Evolutionary conservation across 257 asterid species (phyloP).

Genomic region (Schizonepeta tenuifolia): DNA sequence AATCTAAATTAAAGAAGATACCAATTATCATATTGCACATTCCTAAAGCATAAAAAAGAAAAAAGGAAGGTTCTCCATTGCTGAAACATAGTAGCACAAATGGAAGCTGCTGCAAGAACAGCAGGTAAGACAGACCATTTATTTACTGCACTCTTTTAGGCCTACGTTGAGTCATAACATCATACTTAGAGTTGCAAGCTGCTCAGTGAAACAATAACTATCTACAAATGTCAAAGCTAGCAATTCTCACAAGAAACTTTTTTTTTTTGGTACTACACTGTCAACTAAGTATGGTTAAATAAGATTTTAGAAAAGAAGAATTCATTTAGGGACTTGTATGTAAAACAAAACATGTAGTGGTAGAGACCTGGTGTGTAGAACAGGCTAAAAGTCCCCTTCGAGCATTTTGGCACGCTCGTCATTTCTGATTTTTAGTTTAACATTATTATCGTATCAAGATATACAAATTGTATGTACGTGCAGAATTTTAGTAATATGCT

Average conservation of each 20-base stretch:
- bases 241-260: neutral
- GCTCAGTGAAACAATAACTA: neutral
- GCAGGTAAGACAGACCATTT: neutral
- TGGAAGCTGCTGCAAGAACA: neutral
- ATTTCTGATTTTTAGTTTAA: neutral
- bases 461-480: neutral
- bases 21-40: neutral
- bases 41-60: constrained; percentile 1
- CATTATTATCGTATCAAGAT: constrained; percentile 15
- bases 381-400: too few relatives aligned
- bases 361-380: too few relatives aligned
- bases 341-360: too few relatives aligned
- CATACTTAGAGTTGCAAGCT: neutral
- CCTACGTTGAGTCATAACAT: neutral
- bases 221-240: neutral
- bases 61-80: neutral
- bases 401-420: neutral
- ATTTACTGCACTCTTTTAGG: neutral
- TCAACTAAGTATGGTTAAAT: constrained; percentile 4
- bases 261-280: neutral
- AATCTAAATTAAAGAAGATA: neutral
- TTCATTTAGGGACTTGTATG: neutral
- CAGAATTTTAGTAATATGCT: neutral
- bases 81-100: neutral
- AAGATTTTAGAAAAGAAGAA: constrained; percentile 22